Evolutionary conservation across 306 rosid species (phyloP).

Genomic region (Rosa persica): DNA sequence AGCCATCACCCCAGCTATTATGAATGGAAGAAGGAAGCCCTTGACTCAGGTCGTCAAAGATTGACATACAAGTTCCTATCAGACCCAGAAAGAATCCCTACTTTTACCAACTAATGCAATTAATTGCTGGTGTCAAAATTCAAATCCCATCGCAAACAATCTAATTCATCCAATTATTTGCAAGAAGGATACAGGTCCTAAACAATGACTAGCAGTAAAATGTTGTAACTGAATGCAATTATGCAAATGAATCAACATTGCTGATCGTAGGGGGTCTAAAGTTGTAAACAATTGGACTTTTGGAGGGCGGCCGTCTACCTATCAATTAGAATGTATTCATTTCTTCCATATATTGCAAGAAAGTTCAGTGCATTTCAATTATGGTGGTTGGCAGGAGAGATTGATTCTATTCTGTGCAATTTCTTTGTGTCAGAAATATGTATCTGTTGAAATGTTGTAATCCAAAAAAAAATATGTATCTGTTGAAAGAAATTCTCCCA

Average conservation of each 20-base stretch:
- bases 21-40: neutral
- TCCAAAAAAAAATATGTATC: neutral
- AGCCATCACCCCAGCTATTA: neutral
- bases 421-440: neutral
- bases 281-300: neutral
- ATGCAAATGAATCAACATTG: neutral
- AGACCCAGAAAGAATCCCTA: neutral
- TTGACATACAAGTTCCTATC: neutral
- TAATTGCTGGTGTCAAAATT: neutral
- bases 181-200: neutral
- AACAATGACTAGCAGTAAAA: neutral
- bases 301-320: neutral
- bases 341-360: conserved; percentile 3
- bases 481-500: neutral
- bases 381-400: neutral
- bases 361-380: neutral
- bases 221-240: neutral
- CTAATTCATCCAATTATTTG: neutral
- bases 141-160: neutral
- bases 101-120: neutral
- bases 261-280: neutral
- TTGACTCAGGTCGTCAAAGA: neutral
- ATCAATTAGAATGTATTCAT: neutral
- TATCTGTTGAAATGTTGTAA: neutral
- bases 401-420: neutral